Evolutionary conservation across 805 yeast genomes (phyloP).

Genomic region (Ogataea glucozyma): DNA sequence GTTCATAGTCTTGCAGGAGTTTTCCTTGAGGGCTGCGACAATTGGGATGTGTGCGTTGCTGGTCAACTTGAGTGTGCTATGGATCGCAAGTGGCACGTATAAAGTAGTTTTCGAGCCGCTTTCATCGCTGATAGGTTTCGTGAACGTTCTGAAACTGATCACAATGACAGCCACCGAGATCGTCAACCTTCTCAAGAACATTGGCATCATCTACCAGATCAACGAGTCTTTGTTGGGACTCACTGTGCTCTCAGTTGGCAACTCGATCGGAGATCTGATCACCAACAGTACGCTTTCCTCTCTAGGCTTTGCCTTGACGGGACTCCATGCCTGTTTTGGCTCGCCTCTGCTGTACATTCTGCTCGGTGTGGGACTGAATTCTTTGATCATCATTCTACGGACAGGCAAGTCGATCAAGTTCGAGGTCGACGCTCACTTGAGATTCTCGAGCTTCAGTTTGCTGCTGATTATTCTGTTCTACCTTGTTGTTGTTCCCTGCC

Average conservation of each 20-base stretch:
- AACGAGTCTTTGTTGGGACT: slow-evolving; percentile 51
- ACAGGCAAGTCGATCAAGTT: slow-evolving; percentile 32
- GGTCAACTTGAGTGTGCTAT: slow-evolving; percentile 5
- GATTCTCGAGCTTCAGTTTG: slow-evolving; percentile 41
- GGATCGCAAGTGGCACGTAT: slow-evolving; percentile 9
- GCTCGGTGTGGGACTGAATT: slow-evolving; percentile 53
- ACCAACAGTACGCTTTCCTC: slow-evolving; percentile 47
- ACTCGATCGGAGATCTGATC: slow-evolving; percentile 52
- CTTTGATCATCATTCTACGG: slow-evolving; percentile 33
- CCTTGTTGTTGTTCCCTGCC: slow-evolving; percentile 43
- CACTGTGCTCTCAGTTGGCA: slow-evolving; percentile 49
- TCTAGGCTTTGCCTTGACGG: slow-evolving; percentile 42
- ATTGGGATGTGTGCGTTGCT: slow-evolving; percentile 3
- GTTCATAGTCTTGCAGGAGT: slow-evolving; percentile 9
- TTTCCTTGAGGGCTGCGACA: not conserved
- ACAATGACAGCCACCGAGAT: slow-evolving; percentile 33
- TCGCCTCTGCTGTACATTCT: slow-evolving; percentile 51
- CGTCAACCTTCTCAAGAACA: slow-evolving; percentile 40
- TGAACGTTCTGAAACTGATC: slow-evolving; percentile 30
- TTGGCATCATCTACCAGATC: slow-evolving; percentile 45
- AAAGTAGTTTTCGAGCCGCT: slow-evolving; percentile 21
- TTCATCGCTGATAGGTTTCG: slow-evolving; percentile 33
- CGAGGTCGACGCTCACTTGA: slow-evolving; percentile 40
- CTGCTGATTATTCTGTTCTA: slow-evolving; percentile 41
- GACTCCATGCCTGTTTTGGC: slow-evolving; percentile 55